phyloP scores from a whole-genome alignment of 2,329 filamentous ascomycete genomes.

The Alternaria burnsii region DNA sequence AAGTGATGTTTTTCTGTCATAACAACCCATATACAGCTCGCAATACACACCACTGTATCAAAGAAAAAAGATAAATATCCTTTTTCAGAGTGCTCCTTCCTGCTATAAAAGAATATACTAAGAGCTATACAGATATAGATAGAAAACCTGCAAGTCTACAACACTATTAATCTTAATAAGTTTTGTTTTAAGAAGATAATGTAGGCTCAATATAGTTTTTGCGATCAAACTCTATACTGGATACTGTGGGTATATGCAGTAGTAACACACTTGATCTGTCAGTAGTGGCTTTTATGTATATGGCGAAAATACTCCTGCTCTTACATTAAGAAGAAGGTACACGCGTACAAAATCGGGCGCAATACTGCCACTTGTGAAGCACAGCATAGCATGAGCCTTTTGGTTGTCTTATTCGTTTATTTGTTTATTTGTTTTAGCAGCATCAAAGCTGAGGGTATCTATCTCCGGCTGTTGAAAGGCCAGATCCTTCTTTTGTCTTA shows the following conservation, averaged over 20 bases:
- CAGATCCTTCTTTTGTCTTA: constrained; percentile 13
- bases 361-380: background rate
- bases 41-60: background rate
- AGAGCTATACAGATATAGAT: too few relatives aligned
- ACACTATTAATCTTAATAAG: too few relatives aligned
- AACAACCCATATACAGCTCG: background rate
- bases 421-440: constrained; percentile 8
- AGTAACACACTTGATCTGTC: background rate
- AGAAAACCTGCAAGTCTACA: too few relatives aligned
- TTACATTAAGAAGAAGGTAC: background rate
- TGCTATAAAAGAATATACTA: too few relatives aligned
- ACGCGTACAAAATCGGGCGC: too few relatives aligned
- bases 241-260: too few relatives aligned
- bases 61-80: too few relatives aligned
- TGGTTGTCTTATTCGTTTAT: background rate
- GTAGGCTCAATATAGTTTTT: too few relatives aligned
- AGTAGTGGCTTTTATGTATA: background rate
- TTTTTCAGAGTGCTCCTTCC: too few relatives aligned
- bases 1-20: background rate
- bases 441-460: constrained; percentile 27
- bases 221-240: too few relatives aligned
- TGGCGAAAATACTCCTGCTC: background rate
- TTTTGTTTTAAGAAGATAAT: too few relatives aligned
- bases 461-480: constrained; percentile 33
- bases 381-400: background rate